Conservation (phyloP, 164 flowering plant species). For the Nymphaea colorata region DNA sequence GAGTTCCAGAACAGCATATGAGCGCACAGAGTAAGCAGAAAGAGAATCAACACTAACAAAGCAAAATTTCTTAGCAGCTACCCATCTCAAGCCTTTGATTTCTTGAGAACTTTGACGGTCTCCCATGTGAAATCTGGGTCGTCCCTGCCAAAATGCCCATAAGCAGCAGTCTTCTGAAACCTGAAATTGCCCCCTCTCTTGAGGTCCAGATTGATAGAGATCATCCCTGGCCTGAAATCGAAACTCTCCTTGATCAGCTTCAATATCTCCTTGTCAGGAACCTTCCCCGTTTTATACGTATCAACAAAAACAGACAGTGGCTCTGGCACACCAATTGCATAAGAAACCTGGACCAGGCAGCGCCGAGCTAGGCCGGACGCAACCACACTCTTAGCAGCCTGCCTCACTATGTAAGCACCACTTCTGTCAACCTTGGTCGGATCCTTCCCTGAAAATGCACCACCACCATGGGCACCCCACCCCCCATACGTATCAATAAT, state of each 20-base stretch:
- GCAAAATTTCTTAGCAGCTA: not conserved
- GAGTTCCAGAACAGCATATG: no score
- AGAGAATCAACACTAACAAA: no score
- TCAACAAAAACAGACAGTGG: slow-evolving; percentile 50
- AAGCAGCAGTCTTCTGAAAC: no score
- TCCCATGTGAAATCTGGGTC: slow-evolving; percentile 59
- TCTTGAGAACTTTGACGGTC: slow-evolving; percentile 47
- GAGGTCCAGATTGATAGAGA: slow-evolving; percentile 10
- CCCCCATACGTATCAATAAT: slow-evolving; percentile 65
- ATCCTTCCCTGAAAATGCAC: slow-evolving; percentile 55
- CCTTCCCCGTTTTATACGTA: slow-evolving; percentile 35
- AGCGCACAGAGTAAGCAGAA: no score
- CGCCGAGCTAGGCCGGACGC: slow-evolving; percentile 43
- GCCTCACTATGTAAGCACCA: slow-evolving; percentile 55
- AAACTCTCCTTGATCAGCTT: slow-evolving; percentile 46
- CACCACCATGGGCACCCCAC: slow-evolving; percentile 64
- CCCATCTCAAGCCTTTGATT: slow-evolving; percentile 27
- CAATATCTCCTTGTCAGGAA: slow-evolving; percentile 40
- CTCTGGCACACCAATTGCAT: slow-evolving; percentile 64
- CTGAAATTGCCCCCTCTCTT: no score
- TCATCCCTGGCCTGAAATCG: slow-evolving; percentile 56
- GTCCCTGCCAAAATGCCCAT: slow-evolving; percentile 23
- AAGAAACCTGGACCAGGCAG: slow-evolving; percentile 55
- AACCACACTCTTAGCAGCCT: slow-evolving; percentile 54
- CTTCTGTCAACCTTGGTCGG: slow-evolving; percentile 54